phyloP scores from a whole-genome alignment of 2,329 filamentous ascomycete species.

The Chalara sp. region DNA sequence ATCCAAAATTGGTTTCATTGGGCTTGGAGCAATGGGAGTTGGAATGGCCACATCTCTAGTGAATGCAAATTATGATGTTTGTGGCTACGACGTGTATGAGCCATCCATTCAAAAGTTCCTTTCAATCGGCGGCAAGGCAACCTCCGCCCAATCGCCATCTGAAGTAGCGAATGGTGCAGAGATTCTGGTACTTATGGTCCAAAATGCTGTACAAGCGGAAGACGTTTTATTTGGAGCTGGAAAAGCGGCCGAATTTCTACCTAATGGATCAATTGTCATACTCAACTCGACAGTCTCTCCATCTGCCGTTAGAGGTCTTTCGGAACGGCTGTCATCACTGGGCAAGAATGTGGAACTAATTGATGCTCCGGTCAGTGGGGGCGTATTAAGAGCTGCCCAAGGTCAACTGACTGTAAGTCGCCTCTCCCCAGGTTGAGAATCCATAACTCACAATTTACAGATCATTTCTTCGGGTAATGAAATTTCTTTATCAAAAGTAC shows the following conservation, averaged over 20 bases:
- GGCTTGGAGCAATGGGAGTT: constrained; percentile 74
- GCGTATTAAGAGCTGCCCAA: constrained; percentile 57
- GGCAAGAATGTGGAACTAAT: constrained; percentile 58
- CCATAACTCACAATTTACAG: too few species aligned
- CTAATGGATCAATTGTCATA: constrained; percentile 53
- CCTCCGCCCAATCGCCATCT: constrained; percentile 45
- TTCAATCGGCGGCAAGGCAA: constrained; percentile 49
- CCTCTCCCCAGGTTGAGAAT: too few species aligned
- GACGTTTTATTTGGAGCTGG: constrained; percentile 54
- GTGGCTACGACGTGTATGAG: constrained; percentile 63
- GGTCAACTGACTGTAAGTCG: constrained; percentile 49
- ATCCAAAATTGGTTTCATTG: constrained; percentile 27
- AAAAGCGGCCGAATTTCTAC: constrained; percentile 39
- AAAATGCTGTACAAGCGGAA: constrained; percentile 62
- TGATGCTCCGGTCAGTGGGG: constrained; percentile 66
- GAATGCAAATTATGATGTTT: constrained; percentile 58
- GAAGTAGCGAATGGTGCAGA: constrained; percentile 52
- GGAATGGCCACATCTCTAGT: constrained; percentile 71
- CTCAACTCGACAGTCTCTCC: constrained; percentile 66
- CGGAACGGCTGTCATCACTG: constrained; percentile 38
- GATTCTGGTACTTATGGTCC: constrained; percentile 67
- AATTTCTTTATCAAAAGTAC: too few species aligned
- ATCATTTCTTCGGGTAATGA: constrained; percentile 38
- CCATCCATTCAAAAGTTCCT: constrained; percentile 60
- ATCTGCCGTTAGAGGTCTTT: constrained; percentile 49